Evolutionary conservation across 140 eudicot genomes (phyloP).

Genomic region (Anethum foeniculum): DNA sequence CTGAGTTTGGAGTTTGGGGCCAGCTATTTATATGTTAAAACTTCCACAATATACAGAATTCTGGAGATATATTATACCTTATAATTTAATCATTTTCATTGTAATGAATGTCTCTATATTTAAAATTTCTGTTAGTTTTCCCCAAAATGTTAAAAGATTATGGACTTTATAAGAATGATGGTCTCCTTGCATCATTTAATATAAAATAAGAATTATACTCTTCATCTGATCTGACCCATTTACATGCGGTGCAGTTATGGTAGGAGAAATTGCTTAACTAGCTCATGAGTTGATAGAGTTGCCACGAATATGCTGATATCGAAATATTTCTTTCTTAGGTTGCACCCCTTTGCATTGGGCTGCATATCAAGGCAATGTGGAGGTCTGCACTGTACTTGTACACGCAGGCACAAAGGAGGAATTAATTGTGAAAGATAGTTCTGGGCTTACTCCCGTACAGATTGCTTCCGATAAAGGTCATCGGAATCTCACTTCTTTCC

Average conservation of each 20-base stretch:
- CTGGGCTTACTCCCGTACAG: slow-evolving; percentile 77
- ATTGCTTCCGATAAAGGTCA: slow-evolving; percentile 94
- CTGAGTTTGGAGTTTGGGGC: not conserved
- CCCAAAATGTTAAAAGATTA: not conserved
- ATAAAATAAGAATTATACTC: not conserved
- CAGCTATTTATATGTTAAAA: not conserved
- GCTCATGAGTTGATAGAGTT: not conserved
- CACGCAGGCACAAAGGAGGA: slow-evolving; percentile 83
- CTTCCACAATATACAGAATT: not conserved
- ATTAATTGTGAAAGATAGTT: slow-evolving; percentile 59
- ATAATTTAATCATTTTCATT: not conserved
- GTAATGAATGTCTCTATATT: not conserved
- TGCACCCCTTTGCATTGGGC: slow-evolving; percentile 99
- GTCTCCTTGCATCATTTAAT: not conserved
- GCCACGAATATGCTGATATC: slow-evolving; percentile 4
- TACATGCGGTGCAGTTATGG: not conserved
- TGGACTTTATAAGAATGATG: not conserved
- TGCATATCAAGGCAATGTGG: slow-evolving; percentile 73
- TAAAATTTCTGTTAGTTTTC: not conserved
- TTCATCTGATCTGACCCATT: not conserved
- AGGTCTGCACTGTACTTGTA: slow-evolving; percentile 77
- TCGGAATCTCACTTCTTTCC: slow-evolving; percentile 63
- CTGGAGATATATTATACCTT: not conserved
- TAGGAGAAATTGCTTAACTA: not conserved
- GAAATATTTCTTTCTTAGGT: slow-evolving; percentile 34